Base-by-base conservation (phyloP, 495 filamentous ascomycete genomes). In the Tuber microsphaerosporum region DNA sequence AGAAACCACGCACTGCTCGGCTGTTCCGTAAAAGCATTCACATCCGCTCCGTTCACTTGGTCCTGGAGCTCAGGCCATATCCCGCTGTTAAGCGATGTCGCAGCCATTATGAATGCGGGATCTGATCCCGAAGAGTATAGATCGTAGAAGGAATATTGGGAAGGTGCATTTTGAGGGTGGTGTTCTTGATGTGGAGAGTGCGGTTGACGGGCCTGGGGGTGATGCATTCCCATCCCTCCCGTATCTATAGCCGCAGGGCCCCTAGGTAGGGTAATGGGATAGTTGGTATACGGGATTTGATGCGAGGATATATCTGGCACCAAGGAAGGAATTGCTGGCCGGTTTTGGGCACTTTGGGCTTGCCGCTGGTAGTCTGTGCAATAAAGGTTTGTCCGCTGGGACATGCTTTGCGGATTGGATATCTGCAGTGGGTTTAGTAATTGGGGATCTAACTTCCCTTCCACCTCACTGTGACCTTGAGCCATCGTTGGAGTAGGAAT, bases 1-100 rank as follows among this genome's bases (percentile, higher is more conserved):
- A 97, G 90, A 84, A 97, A 97, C 94, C 94, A 97, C 37, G 94
- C 93, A 68, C 87, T 88, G 73, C 90, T 93, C 2, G 91, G 73
- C 56, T 80, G 81, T 37, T 82, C 81, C 22, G 75, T 70, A 74
- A 82, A 82, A 41, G 73, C 70, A 82, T 76, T 75, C 39, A 74
- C 65, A 82, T 82, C 81, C 73, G 77, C 48, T 45, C 77, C 75
- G 45, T 41, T 82, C 41, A 77, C 80, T 26, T 65, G 77, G 44
- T 76, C 46, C 61, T 82, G 77, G 70, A 82, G 80, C 48, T 71
- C 76, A 43, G 77, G 51, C 81, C 81, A 82, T 69, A 80, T 51
- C 44, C 75, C 71, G 46, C 26, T 75, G 34, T 71, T 82, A 80
- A 82, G 81, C 70, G 76, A 70, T 46, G 74, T 71, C 42, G 77